Evolutionary conservation across 1,284 basidiomycete genomes (phyloP).

Genomic region (Melampsora occidentalis): DNA sequence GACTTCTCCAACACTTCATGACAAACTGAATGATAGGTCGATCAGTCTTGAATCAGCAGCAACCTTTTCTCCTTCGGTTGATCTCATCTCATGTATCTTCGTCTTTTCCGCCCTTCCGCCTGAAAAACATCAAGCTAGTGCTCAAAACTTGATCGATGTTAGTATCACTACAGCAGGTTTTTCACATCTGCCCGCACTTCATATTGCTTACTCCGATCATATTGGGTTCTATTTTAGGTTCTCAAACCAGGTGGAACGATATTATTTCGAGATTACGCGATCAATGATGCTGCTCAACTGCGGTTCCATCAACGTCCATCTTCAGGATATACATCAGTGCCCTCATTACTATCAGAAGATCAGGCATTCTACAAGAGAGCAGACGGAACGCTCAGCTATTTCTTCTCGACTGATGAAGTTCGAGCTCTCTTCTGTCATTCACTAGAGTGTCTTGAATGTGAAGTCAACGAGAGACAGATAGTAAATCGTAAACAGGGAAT

Average conservation of each 20-base stretch:
- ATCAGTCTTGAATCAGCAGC: background rate
- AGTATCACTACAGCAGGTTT: background rate
- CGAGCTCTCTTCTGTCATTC: conserved; percentile 44
- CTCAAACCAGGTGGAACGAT: conserved; percentile 49
- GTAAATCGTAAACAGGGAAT: conserved; percentile 49
- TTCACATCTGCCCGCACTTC: background rate
- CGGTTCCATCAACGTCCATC: conserved; percentile 52
- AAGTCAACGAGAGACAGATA: conserved; percentile 47
- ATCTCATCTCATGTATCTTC: conserved; percentile 52
- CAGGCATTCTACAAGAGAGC: conserved; percentile 50
- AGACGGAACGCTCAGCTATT: conserved; percentile 55
- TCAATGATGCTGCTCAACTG: conserved; percentile 53
- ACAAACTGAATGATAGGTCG: background rate
- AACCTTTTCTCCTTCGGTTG: background rate
- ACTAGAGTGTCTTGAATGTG: conserved; percentile 47
- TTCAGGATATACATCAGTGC: conserved; percentile 46
- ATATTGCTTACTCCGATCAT: background rate
- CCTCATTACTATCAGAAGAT: conserved; percentile 49
- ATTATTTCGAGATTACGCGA: conserved; percentile 54
- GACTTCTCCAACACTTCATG: conserved; percentile 23
- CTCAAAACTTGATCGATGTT: conserved; percentile 46
- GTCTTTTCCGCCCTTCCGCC: conserved; percentile 55
- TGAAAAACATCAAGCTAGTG: conserved; percentile 47
- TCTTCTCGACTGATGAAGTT: conserved; percentile 51
- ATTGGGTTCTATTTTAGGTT: conserved; percentile 41